These are phyloP conservation scores for Lactarius tabidus DNA, from an alignment of 768 basidiomycete species.

Conservation along the genomic window DNA sequence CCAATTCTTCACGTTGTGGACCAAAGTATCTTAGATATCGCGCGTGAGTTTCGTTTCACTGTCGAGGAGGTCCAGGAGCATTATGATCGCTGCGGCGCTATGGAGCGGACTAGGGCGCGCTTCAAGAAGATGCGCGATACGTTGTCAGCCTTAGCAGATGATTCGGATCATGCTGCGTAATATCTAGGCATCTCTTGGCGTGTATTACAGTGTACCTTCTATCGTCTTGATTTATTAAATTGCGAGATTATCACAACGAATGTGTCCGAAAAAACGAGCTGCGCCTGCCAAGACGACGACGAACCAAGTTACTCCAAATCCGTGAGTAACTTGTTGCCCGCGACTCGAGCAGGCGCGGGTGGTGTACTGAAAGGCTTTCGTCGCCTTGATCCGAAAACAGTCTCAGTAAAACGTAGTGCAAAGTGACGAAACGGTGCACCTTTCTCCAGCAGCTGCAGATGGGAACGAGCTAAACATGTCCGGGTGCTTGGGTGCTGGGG, in stretches of 20 bases:
- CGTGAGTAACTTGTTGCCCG: slow-evolving; percentile 60
- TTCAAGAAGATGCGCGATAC: slow-evolving; percentile 65
- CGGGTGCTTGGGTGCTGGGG: slow-evolving; percentile 92
- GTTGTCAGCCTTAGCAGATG: slow-evolving; percentile 26
- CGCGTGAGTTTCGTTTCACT: slow-evolving; percentile 65
- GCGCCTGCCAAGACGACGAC: background rate
- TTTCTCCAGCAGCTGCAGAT: slow-evolving; percentile 93
- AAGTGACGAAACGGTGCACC: slow-evolving; percentile 45
- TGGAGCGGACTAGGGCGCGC: slow-evolving; percentile 57
- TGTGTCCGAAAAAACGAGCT: background rate
- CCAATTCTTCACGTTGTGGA: slow-evolving; percentile 57
- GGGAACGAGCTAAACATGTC: slow-evolving; percentile 96
- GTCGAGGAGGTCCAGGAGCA: slow-evolving; percentile 73
- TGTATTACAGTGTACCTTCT: background rate
- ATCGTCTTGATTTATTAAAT: slow-evolving; percentile 5
- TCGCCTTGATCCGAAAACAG: slow-evolving; percentile 43
- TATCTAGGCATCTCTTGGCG: background rate
- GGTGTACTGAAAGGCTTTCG: slow-evolving; percentile 77
- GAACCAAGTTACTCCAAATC: slow-evolving; percentile 48
- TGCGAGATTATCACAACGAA: background rate
- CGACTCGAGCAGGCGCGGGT: slow-evolving; percentile 69
- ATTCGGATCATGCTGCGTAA: slow-evolving; percentile 13
- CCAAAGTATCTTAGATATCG: slow-evolving; percentile 60
- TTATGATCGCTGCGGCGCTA: slow-evolving; percentile 69
- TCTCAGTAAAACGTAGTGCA: background rate